Evolutionary conservation across 176 grass and related monocot species (phyloP).

Genomic region (Carex scoparia): DNA sequence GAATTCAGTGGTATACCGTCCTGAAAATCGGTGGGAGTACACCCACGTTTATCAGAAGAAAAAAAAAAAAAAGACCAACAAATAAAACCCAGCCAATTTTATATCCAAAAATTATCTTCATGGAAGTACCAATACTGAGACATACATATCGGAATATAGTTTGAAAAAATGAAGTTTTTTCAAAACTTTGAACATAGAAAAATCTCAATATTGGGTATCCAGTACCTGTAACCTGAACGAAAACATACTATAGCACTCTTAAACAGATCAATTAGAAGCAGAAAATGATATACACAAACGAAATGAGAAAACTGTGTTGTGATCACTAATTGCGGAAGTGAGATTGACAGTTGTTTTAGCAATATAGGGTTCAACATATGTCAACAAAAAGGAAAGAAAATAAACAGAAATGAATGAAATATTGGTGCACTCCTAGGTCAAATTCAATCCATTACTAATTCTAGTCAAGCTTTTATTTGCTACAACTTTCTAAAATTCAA

Average conservation of each 20-base stretch:
- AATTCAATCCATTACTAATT: not conserved
- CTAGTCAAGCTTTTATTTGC: not conserved
- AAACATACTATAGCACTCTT: not conserved
- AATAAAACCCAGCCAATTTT: not conserved
- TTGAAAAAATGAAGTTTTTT: not conserved
- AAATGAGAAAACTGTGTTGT: not conserved
- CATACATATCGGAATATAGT: not conserved
- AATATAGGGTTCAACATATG: not conserved
- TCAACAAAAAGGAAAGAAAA: not conserved
- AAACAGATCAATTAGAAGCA: not conserved
- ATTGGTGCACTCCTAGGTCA: not conserved
- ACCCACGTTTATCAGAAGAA: too few species aligned
- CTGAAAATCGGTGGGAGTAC: conserved; percentile 30
- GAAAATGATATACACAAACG: not conserved
- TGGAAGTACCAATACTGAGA: not conserved
- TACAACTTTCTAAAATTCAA: not conserved
- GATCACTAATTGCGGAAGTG: not conserved
- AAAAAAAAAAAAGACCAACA: not conserved
- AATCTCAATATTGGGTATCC: not conserved
- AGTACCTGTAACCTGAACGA: not conserved
- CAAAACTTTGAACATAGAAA: not conserved
- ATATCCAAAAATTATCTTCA: not conserved
- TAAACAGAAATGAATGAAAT: not conserved
- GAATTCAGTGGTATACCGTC: conserved; percentile 18
- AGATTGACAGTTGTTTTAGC: not conserved